Evolutionary conservation across 768 basidiomycete species (phyloP).

Genomic region (Podaxis sp.): DNA sequence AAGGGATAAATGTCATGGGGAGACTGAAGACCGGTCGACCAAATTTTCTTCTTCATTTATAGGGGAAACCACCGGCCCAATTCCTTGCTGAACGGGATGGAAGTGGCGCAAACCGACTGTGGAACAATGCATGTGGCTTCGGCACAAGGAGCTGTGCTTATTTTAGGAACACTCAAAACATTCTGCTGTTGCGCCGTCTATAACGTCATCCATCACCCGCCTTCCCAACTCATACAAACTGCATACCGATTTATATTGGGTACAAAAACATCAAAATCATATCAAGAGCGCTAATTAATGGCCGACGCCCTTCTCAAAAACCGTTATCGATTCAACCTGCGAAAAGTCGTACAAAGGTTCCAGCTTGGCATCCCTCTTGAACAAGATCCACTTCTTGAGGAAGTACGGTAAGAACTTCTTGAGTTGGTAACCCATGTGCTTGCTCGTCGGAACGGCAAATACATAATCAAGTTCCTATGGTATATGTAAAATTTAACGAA

Average conservation of each 20-base stretch:
- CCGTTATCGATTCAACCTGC: slow-evolving; percentile 43
- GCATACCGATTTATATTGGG: not conserved
- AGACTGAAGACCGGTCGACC: not conserved
- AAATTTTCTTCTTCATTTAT: slow-evolving; percentile 2
- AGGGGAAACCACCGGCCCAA: not conserved
- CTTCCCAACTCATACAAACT: not conserved
- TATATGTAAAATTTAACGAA: not conserved
- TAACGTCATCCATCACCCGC: slow-evolving; percentile 5
- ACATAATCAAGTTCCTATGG: slow-evolving; percentile 40
- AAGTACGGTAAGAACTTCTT: slow-evolving; percentile 42
- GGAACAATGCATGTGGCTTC: slow-evolving; percentile 7
- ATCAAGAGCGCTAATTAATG: slow-evolving; percentile 21
- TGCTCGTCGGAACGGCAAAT: slow-evolving; percentile 45
- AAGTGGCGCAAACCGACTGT: slow-evolving; percentile 10
- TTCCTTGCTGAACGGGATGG: not conserved
- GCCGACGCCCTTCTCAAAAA: slow-evolving; percentile 41
- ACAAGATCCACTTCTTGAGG: slow-evolving; percentile 42
- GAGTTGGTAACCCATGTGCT: slow-evolving; percentile 41
- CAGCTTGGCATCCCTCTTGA: slow-evolving; percentile 32
- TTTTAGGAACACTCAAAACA: not conserved
- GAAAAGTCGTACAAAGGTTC: slow-evolving; percentile 49
- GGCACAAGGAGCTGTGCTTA: not conserved
- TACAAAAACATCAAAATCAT: not conserved
- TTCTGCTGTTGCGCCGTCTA: not conserved
- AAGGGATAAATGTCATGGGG: not conserved